Evolutionary conservation across 2,329 filamentous ascomycete species (phyloP).

Genomic region (Calcarisporium arbuscula): DNA sequence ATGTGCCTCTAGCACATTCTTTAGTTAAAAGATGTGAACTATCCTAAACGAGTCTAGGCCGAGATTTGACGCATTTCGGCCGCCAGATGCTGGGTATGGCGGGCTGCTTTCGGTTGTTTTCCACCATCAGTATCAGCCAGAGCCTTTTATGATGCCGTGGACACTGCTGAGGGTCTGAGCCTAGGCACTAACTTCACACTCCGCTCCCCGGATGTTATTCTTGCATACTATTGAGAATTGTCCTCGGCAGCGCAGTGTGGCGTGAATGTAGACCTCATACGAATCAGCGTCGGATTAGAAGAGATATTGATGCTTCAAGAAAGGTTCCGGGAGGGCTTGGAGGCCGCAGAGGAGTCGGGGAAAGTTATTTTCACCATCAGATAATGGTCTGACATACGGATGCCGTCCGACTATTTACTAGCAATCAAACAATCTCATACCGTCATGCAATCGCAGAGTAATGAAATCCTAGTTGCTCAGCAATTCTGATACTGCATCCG

Average conservation of each 20-base stretch:
- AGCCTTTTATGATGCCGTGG: constrained; percentile 79
- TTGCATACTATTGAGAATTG: constrained; percentile 87
- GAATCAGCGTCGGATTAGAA: constrained; percentile 87
- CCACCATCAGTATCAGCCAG: constrained; percentile 56
- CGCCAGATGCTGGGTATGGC: constrained; percentile 75
- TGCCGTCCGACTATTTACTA: too few relatives aligned
- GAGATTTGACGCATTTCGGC: constrained; percentile 73
- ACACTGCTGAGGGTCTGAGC: constrained; percentile 89
- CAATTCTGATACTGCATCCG: too few relatives aligned
- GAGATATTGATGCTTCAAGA: constrained; percentile 59
- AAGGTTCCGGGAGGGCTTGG: constrained; percentile 64
- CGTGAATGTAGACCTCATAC: constrained; percentile 71
- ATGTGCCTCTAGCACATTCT: constrained; percentile 55
- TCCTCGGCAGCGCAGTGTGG: constrained; percentile 84
- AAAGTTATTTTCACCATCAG: too few relatives aligned
- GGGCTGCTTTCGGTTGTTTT: constrained; percentile 85
- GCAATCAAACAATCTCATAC: too few relatives aligned
- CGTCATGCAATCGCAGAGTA: too few relatives aligned
- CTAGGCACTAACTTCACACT: constrained; percentile 96
- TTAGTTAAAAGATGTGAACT: constrained; percentile 74
- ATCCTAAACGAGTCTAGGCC: constrained; percentile 69
- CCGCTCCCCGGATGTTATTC: constrained; percentile 80
- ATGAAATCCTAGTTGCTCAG: too few relatives aligned
- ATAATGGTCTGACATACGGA: too few relatives aligned
- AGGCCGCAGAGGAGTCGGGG: constrained; percentile 45